phyloP scores from a whole-genome alignment of 2,329 filamentous ascomycete genomes.

The Chaetothyriales sp. region DNA sequence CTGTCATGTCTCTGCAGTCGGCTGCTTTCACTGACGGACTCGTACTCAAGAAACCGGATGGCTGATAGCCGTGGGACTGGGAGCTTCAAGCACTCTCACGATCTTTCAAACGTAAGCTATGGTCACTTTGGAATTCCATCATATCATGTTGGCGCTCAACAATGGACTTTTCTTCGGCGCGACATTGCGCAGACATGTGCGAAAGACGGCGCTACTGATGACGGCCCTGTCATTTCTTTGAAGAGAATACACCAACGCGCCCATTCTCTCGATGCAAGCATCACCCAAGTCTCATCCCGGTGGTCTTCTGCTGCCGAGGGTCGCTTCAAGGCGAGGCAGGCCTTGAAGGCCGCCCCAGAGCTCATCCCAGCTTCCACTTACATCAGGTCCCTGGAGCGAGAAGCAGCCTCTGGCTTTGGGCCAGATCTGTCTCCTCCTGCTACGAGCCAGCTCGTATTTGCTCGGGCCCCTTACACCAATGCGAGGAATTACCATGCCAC shows the following conservation, averaged over 20 bases:
- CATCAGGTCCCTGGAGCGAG: conserved; percentile 7
- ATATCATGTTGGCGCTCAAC: conserved; percentile 8
- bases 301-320: neutral
- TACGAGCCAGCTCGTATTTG: neutral
- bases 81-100: conserved; percentile 10
- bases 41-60: conserved; percentile 6
- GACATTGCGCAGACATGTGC: neutral
- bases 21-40: neutral
- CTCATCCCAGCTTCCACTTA: conserved; percentile 8
- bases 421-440: neutral
- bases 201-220: no score
- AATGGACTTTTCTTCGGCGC: conserved; percentile 14
- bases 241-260: neutral
- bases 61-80: conserved; percentile 8
- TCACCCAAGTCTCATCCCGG: neutral
- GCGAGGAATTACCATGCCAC: neutral
- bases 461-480: neutral
- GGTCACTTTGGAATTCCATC: conserved; percentile 14
- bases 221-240: neutral
- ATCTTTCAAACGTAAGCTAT: conserved; percentile 12
- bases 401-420: neutral
- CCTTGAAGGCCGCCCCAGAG: conserved; percentile 2
- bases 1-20: neutral
- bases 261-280: conserved; percentile 1
- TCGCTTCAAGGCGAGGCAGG: neutral